Base-by-base conservation (phyloP, 2,329 filamentous ascomycete genomes). In the Claviceps africana region DNA sequence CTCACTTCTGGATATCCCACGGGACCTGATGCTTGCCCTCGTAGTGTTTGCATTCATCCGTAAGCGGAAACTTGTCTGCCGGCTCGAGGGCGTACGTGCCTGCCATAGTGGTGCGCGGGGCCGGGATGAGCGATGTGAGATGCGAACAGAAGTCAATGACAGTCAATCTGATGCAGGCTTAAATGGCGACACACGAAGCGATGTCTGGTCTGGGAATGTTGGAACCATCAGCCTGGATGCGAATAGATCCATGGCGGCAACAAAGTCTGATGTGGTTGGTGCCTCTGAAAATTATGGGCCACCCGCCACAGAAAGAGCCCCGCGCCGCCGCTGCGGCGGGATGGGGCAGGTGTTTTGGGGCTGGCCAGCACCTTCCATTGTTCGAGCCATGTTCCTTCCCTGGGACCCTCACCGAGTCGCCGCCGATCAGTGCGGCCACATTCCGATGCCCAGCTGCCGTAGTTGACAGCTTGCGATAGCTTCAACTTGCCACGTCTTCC, bases 1-100 rank as follows among this genome's bases (percentile, higher is more conserved):
- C 61, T 72, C 67, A 93, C 88, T 95, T 96, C 66, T 87, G 84
- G 52, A 95, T 81, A 60, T 94, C 82, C 72, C 77, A 82, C 0
- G 89, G 88, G 9, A 96, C 86, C 56, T 95, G 79, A 31, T 77
- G 70, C 11, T 79, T 70, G 31, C 75, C 67, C 42, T 79, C 71
- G 70, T 95, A 97, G 67, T 95, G 88, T 60, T 86, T 80, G 59
- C 85, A 86, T 35, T 81, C 70, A 54, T 78, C 75, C 1, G 79
- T 83, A 50, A 82, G 68, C 48, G 74, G 72, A 42, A 81, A 67
- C 45, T 62, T 67, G 40, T 67, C 67, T 19, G 72, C 68, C 19
- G 72, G 70, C 56, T 66, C 67, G 60, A 75, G 71, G 46, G 55
- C 55, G 52, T 61, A 65, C 25, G 52, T 51, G 7, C 56, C 52